A percentile compares a stretch with the other conserved stretches of the same genome.
Conservation (phyloP, 441 rosid genomes). For the Capsella rubella region DNA sequence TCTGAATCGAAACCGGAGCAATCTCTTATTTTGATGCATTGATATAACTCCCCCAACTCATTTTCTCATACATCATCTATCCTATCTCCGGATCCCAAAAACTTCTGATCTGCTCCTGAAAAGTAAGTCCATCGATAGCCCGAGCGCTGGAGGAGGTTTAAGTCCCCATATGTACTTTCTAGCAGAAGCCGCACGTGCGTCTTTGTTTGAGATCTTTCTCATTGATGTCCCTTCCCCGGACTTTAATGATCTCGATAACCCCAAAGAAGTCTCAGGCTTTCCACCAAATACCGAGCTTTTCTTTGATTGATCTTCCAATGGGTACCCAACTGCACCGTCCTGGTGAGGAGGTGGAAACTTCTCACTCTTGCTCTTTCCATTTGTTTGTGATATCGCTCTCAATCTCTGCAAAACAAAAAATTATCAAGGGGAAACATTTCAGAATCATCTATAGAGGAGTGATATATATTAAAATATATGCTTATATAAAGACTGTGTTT, state of each 20-base stretch:
- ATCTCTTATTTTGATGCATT: constrained; percentile 30
- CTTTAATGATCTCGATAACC: constrained; percentile 52
- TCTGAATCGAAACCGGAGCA: constrained; percentile 15
- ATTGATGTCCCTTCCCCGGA: constrained; percentile 42
- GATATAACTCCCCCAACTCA: constrained; percentile 12
- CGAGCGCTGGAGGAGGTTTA: constrained; percentile 58
- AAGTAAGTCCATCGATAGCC: constrained; percentile 59
- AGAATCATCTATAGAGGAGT: not conserved
- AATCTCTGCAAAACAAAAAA: constrained; percentile 59
- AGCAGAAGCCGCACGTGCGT: constrained; percentile 53
- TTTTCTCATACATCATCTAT: constrained; percentile 13
- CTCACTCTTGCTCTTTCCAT: constrained; percentile 88
- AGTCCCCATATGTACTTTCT: constrained; percentile 59
- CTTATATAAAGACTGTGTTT: constrained; percentile 11
- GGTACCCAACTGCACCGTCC: constrained; percentile 84
- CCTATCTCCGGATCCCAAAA: constrained; percentile 57
- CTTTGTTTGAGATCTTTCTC: constrained; percentile 36
- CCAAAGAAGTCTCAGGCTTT: constrained; percentile 51
- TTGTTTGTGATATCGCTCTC: constrained; percentile 66
- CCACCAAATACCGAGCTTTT: constrained; percentile 56
- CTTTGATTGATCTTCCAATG: constrained; percentile 48
- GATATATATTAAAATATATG: not conserved
- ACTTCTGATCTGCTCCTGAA: constrained; percentile 72
- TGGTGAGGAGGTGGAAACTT: constrained; percentile 98
- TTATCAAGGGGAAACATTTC: constrained; percentile 2